Percentiles rank a stretch among this genome's conserved stretches.
phyloP scores from a whole-genome alignment of 73 alveolate species.

The Effrenium voratum region DNA sequence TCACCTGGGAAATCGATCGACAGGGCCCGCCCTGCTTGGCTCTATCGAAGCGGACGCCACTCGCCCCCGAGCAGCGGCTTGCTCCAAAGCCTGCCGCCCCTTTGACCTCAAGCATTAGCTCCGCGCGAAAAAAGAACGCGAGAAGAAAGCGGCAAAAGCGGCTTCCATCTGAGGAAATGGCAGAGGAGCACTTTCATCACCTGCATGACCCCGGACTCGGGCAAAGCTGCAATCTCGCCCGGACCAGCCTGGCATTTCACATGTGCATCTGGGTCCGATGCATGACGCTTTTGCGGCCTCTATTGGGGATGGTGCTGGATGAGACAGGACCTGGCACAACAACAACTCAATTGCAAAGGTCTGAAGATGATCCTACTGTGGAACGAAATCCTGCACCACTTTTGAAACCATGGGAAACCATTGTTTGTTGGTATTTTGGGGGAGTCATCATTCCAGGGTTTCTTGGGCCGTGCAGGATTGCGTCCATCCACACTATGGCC shows the following conservation, averaged over 20 bases:
- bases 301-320: neutral
- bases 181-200: conserved; percentile 4
- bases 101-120: neutral
- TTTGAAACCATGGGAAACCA: no score
- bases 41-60: neutral
- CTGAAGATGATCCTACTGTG: no score
- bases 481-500: no score
- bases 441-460: no score
- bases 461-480: no score
- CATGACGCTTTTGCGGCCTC: neutral
- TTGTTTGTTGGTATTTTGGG: no score
- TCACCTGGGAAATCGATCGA: neutral
- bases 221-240: neutral
- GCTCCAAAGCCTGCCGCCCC: conserved; percentile 22
- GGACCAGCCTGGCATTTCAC: conserved; percentile 6
- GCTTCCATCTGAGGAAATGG: neutral
- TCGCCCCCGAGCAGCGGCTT: conserved; percentile 23
- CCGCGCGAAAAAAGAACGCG: neutral
- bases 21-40: neutral
- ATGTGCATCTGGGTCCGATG: neutral
- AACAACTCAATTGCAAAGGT: no score
- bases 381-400: no score
- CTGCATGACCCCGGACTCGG: conserved; percentile 39
- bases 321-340: conserved; percentile 29
- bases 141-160: neutral